Evolutionary conservation across 2,329 filamentous ascomycete genomes (phyloP).

Genomic region (Ophiostoma sp.): DNA sequence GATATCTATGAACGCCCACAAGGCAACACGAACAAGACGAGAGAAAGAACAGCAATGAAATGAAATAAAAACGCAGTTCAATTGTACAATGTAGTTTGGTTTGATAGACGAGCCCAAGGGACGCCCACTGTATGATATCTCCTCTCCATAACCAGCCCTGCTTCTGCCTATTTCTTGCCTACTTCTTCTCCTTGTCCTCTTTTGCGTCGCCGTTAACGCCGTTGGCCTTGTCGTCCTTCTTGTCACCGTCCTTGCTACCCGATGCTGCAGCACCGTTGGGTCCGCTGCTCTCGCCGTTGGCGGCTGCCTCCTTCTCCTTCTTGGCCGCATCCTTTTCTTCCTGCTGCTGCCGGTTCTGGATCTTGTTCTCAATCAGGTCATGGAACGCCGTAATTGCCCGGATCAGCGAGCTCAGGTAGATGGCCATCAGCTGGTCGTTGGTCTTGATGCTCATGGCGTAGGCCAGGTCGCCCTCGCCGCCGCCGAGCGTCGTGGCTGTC

Average conservation of each 20-base stretch:
- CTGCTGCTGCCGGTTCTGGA: constrained; percentile 95
- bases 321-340: constrained; percentile 89
- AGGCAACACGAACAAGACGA: neutral
- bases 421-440: constrained; percentile 97
- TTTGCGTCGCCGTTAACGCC: constrained; percentile 39
- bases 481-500: constrained; percentile 47
- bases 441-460: constrained; percentile 98
- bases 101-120: neutral
- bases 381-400: constrained; percentile 98
- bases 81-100: constrained; percentile 23
- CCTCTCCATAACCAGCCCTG: neutral
- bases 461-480: constrained; percentile 76
- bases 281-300: constrained; percentile 42
- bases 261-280: constrained; percentile 41
- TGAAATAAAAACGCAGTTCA: neutral
- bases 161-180: constrained; percentile 19
- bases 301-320: constrained; percentile 52
- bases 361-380: constrained; percentile 99
- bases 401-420: constrained; percentile 96
- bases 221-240: constrained; percentile 46
- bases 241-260: constrained; percentile 51
- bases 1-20: neutral
- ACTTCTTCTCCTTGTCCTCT: constrained; percentile 43
- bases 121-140: neutral
- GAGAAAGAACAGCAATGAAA: neutral